Evolutionary conservation across 352 stramenopile genomes (phyloP).

Genomic region (Pythium pyrilobum): DNA sequence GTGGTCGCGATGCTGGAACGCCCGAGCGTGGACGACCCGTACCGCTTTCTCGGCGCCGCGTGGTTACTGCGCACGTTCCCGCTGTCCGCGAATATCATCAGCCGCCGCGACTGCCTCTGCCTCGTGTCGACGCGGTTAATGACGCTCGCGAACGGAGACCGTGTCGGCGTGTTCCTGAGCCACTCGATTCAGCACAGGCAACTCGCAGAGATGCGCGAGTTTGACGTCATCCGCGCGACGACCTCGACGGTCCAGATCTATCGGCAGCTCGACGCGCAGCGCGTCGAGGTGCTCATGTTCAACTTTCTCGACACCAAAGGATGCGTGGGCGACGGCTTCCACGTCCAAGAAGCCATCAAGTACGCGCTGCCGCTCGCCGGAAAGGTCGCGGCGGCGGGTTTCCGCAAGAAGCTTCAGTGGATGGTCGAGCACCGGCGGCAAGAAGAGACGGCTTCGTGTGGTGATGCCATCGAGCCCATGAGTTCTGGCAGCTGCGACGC

Average conservation of each 20-base stretch:
- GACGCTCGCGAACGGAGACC: slow-evolving; percentile 24
- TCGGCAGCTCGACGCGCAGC: slow-evolving; percentile 29
- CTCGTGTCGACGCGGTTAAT: slow-evolving; percentile 2
- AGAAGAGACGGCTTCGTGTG: neutral
- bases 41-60: slow-evolving; percentile 28
- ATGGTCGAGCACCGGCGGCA: neutral
- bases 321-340: neutral
- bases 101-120: slow-evolving; percentile 15
- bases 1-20: slow-evolving; percentile 26
- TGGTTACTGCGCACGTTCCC: slow-evolving; percentile 12
- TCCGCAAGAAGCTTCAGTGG: neutral
- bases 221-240: slow-evolving; percentile 29
- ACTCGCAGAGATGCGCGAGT: slow-evolving; percentile 27
- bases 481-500: neutral
- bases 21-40: slow-evolving; percentile 21
- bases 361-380: slow-evolving; percentile 3
- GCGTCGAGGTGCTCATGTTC: slow-evolving; percentile 40
- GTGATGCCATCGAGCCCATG: neutral
- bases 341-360: slow-evolving; percentile 21
- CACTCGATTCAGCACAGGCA: slow-evolving; percentile 55
- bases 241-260: slow-evolving; percentile 32
- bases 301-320: slow-evolving; percentile 20
- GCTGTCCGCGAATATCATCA: too few relatives aligned
- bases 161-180: slow-evolving; percentile 35
- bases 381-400: neutral